Evolutionary conservation across 352 stramenopile species (phyloP).

Genomic region (Pythium phragmitis): DNA sequence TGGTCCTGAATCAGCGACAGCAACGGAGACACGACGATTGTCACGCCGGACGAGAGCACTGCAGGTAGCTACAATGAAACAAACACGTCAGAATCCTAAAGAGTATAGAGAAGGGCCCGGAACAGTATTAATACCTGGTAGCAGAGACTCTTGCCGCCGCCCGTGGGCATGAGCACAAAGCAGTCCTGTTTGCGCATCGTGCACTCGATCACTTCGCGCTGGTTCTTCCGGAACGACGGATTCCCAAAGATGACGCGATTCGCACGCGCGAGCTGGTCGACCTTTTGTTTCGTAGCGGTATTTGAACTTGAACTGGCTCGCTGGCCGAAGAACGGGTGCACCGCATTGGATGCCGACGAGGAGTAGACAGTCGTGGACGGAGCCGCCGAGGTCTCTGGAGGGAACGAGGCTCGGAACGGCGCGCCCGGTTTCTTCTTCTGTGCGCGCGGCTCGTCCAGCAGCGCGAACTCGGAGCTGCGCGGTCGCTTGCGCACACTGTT

Average conservation of each 20-base stretch:
- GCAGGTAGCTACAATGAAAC: slow-evolving; percentile 39
- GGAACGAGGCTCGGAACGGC: background rate
- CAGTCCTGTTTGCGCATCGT: slow-evolving; percentile 89
- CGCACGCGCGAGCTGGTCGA: slow-evolving; percentile 47
- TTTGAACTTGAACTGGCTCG: background rate
- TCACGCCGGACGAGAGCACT: slow-evolving; percentile 74
- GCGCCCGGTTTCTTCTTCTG: slow-evolving; percentile 5
- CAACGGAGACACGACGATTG: slow-evolving; percentile 93
- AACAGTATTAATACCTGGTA: slow-evolving; percentile 75
- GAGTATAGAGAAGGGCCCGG: background rate
- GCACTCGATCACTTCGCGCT: slow-evolving; percentile 90
- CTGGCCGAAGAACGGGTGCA: slow-evolving; percentile 17
- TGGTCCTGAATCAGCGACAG: slow-evolving; percentile 95
- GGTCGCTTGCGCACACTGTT: slow-evolving; percentile 4
- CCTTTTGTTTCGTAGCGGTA: background rate
- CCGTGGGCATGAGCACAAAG: slow-evolving; percentile 95
- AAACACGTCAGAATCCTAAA: background rate
- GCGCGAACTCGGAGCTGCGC: slow-evolving; percentile 3
- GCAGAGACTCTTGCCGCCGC: slow-evolving; percentile 90
- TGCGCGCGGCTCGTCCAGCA: slow-evolving; percentile 9
- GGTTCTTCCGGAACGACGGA: slow-evolving; percentile 87
- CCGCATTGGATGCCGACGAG: background rate
- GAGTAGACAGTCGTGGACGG: background rate
- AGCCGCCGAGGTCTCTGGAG: background rate
- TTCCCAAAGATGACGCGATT: slow-evolving; percentile 77